Evolutionary conservation across 495 filamentous ascomycete species (phyloP).

Genomic region (Aspergillus wentii): DNA sequence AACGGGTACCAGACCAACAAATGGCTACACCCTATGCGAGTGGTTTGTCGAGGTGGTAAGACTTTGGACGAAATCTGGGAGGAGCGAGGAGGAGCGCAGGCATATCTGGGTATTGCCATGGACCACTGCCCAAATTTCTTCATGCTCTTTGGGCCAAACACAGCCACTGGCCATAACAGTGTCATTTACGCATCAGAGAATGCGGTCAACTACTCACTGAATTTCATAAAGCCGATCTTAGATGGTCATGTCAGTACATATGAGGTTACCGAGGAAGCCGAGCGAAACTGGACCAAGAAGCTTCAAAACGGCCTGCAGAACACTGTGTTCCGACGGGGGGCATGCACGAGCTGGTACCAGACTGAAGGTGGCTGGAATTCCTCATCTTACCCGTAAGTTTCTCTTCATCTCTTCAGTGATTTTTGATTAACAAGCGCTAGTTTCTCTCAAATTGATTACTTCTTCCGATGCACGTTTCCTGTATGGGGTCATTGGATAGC

Average conservation of each 20-base stretch:
- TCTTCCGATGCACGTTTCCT: conserved; percentile 48
- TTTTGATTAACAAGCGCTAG: conserved; percentile 19
- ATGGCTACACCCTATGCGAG: conserved; percentile 29
- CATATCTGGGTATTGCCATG: conserved; percentile 60
- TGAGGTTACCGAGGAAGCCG: conserved; percentile 48
- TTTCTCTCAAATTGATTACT: conserved; percentile 47
- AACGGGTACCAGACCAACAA: conserved; percentile 51
- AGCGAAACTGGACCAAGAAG: conserved; percentile 46
- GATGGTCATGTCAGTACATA: conserved; percentile 33
- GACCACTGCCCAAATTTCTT: conserved; percentile 68
- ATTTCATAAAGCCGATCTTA: conserved; percentile 38
- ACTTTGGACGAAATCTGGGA: conserved; percentile 51
- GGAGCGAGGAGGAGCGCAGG: conserved; percentile 55
- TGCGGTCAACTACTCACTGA: conserved; percentile 45
- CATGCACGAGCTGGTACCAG: conserved; percentile 56
- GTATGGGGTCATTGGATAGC: conserved; percentile 52
- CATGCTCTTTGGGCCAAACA: conserved; percentile 63
- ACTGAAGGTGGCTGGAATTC: conserved; percentile 55
- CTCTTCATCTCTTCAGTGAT: background rate
- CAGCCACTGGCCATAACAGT: conserved; percentile 57
- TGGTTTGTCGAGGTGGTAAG: conserved; percentile 41
- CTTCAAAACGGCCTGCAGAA: conserved; percentile 49
- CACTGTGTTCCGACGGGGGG: conserved; percentile 47
- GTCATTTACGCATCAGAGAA: conserved; percentile 59
- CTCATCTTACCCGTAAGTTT: conserved; percentile 52